Base-by-base conservation (phyloP, 108 stramenopile species). In the Schizochytrium sp. region DNA sequence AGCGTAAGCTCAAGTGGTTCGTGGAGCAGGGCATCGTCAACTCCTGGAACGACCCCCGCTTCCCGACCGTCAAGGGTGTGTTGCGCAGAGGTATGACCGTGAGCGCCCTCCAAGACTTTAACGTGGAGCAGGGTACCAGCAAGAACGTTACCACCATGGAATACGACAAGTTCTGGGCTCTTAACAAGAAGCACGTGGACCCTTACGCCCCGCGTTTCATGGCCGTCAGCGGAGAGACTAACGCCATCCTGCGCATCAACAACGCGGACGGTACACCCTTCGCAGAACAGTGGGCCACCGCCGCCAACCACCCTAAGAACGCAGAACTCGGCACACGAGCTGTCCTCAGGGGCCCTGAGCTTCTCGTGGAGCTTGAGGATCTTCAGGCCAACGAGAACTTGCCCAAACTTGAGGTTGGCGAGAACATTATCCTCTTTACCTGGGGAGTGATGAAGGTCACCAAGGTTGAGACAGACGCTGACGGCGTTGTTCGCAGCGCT, bases 1-100 rank as follows among this genome's bases (percentile, higher is more conserved):
- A 99, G 92, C 95, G 99, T 72, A 98, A 99, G 93, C 92, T 99
- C 55, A 95, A 96, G 4, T 98, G 98, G 99, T 98, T 99, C 91
- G 99, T 98, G n/a, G 98, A 98, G 49, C 91, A 97, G 53, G 96
- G 96, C 0, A 87, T 93, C 46, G 99, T 99, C 4, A 95, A 96
- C 57, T 98, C 98, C 61, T 99, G 99, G 99, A 96, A 96, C 92
- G 99, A 99, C 93, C 96, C 99, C 17, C 96, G 98, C 8, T 97
- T 99, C 92, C 99, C 99, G 73, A 99, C 99, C 4, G 95, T 99
- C 12, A 95, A 98, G 46, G 97, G 98, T 73, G 96, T 98, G 3
- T 91, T 96, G 7, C 95, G 98, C 72, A 94, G 98, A 8, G 99
- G 99, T 61, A 94, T 99, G 72, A 91, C 96, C 72, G 91, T 98